These are phyloP conservation scores for Venturia pyrina DNA, from an alignment of 2,329 filamentous ascomycete genomes.

Conservation along the genomic window DNA sequence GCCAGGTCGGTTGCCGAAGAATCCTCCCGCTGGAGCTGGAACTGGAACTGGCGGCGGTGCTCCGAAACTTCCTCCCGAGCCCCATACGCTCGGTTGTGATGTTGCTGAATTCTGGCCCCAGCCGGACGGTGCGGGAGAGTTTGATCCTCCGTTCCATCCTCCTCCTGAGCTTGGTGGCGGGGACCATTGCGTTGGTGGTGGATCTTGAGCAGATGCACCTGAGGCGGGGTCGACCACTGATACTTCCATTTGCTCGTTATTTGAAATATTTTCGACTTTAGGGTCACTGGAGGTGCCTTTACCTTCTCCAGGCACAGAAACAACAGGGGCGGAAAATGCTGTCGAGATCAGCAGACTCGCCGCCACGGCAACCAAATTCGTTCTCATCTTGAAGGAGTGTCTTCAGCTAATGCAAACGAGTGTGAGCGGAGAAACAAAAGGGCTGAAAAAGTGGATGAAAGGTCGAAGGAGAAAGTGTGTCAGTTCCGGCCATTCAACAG, in stretches of 20 bases:
- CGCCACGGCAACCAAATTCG: background rate
- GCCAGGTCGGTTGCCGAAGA: background rate
- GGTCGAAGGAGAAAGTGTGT: background rate
- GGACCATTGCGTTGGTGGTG: background rate
- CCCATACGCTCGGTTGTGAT: background rate
- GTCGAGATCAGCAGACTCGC: background rate
- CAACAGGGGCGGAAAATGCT: background rate
- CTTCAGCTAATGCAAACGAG: background rate
- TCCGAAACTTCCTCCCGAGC: background rate
- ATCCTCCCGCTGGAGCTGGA: background rate
- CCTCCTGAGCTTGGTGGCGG: background rate
- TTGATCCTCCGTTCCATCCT: background rate
- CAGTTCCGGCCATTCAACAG: background rate
- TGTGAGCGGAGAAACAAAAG: background rate
- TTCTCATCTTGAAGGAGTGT: background rate
- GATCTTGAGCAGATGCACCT: background rate
- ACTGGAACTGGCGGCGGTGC: background rate
- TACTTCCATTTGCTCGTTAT: background rate
- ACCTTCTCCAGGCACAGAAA: background rate
- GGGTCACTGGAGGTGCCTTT: background rate
- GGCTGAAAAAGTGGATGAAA: background rate
- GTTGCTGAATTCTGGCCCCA: background rate
- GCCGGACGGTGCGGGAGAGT: background rate
- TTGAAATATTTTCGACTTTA: background rate
- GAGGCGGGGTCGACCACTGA: background rate